phyloP scores from a whole-genome alignment of 2,329 filamentous ascomycete genomes.

The Byssoonygena ceratinophila region DNA sequence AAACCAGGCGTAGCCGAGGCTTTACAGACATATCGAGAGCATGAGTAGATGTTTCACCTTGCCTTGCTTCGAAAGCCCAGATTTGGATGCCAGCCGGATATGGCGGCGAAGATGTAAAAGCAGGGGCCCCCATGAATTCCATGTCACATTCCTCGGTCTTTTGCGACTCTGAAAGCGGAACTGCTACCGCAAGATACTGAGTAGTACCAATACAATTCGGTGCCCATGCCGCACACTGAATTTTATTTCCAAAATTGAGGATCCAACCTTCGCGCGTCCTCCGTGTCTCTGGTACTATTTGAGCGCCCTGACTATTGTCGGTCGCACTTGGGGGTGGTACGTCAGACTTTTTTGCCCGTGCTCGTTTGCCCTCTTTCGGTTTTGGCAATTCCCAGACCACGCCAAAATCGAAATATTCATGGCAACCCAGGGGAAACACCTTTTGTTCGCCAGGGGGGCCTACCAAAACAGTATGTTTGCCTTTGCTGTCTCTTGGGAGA shows the following conservation, averaged over 20 bases:
- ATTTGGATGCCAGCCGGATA: conserved; percentile 47
- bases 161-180: conserved; percentile 31
- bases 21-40: conserved; percentile 35
- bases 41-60: conserved; percentile 24
- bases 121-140: conserved; percentile 32
- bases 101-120: conserved; percentile 42
- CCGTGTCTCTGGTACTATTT: conserved; percentile 12
- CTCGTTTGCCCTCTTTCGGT: conserved; percentile 10
- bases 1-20: conserved; percentile 40
- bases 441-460: conserved; percentile 41
- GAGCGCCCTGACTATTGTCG: not conserved
- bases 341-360: conserved; percentile 13
- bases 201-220: conserved; percentile 34
- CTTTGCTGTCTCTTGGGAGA: conserved; percentile 26
- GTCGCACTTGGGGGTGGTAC: conserved; percentile 2
- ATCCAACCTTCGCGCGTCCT: conserved; percentile 42
- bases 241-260: conserved; percentile 45
- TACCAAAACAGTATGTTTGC: conserved; percentile 40
- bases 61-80: conserved; percentile 44
- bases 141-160: conserved; percentile 24
- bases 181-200: conserved; percentile 48
- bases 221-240: conserved; percentile 43
- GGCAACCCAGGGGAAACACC: conserved; percentile 33
- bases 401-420: conserved; percentile 37
- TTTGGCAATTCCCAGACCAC: conserved; percentile 32